Conservation (phyloP, 441 rosid species). For the Geranium incanum region DNA sequence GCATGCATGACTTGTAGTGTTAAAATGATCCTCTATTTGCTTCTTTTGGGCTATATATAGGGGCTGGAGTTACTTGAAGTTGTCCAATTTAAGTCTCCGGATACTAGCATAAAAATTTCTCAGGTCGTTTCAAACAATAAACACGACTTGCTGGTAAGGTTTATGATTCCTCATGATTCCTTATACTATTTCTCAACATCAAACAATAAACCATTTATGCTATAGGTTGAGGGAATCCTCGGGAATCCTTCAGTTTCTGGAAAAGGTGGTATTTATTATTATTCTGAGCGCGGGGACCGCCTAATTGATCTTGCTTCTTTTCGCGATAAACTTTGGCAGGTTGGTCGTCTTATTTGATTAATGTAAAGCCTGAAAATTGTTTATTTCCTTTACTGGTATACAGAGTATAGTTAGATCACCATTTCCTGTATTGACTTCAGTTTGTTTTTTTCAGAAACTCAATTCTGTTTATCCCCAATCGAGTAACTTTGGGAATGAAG, state of each 20-base stretch:
- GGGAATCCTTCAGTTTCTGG: conserved; percentile 61
- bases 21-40: conserved; percentile 16
- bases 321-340: conserved; percentile 86
- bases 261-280: conserved; percentile 74
- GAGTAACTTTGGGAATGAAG: conserved; percentile 53
- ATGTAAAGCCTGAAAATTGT: conserved; percentile 3
- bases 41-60: conserved; percentile 33
- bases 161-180: not conserved
- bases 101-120: conserved; percentile 62
- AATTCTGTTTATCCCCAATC: conserved; percentile 55
- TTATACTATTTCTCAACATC: not conserved
- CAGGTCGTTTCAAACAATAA: conserved; percentile 55
- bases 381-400: conserved; percentile 16
- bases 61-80: conserved; percentile 83
- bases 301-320: conserved; percentile 76
- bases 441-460: conserved; percentile 47
- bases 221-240: conserved; percentile 79
- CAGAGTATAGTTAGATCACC: conserved; percentile 5
- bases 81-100: conserved; percentile 85
- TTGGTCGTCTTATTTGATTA: conserved; percentile 27
- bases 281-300: conserved; percentile 93
- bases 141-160: conserved; percentile 65
- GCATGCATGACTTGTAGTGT: conserved; percentile 11
- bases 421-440: conserved; percentile 20
- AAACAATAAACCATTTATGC: conserved; percentile 16